Percentiles rank a stretch among this genome's conserved stretches.
Evolutionary conservation across 441 rosid species (phyloP).

Genomic region (Pelargonium cotyledonis): DNA sequence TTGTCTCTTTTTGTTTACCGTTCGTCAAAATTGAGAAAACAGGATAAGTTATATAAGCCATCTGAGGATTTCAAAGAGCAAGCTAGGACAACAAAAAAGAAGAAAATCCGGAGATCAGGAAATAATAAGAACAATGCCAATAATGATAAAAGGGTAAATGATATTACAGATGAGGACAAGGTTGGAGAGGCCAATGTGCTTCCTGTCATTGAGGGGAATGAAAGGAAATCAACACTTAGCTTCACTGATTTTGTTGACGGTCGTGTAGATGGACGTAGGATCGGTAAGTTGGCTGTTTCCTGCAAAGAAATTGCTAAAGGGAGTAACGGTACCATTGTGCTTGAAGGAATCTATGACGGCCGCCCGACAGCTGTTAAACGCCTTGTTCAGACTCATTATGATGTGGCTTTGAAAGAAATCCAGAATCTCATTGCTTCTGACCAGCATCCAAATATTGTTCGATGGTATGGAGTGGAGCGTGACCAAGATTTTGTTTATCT

Average conservation of each 20-base stretch:
- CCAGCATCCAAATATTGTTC: constrained; percentile 77
- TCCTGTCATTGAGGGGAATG: constrained; percentile 31
- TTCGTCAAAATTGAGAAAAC: constrained; percentile 24
- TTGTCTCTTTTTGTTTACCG: constrained; percentile 28
- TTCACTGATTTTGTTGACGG: constrained; percentile 33
- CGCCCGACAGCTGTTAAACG: constrained; percentile 81
- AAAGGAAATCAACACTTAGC: constrained; percentile 26
- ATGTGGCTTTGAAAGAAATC: constrained; percentile 79
- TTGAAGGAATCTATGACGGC: constrained; percentile 76
- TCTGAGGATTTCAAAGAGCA: constrained; percentile 32
- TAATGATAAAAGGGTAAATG: constrained; percentile 30
- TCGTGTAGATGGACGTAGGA: constrained; percentile 44
- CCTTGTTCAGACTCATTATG: constrained; percentile 77
- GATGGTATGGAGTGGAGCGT: constrained; percentile 81
- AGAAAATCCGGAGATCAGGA: constrained; percentile 52
- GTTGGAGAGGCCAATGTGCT: constrained; percentile 23
- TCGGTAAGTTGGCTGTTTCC: constrained; percentile 62
- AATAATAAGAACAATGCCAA: constrained; percentile 35
- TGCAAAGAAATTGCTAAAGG: constrained; percentile 79
- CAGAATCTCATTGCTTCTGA: constrained; percentile 83
- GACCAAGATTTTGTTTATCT: constrained; percentile 83
- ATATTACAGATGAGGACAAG: constrained; percentile 25
- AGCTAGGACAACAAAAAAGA: constrained; percentile 43
- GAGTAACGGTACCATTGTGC: constrained; percentile 76
- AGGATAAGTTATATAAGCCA: constrained; percentile 34